Percentiles rank a stretch among this genome's conserved stretches.
These are phyloP conservation scores for Exophiala phaeomuriformis DNA, from an alignment of 2,329 filamentous ascomycete genomes.

Conservation along the genomic window DNA sequence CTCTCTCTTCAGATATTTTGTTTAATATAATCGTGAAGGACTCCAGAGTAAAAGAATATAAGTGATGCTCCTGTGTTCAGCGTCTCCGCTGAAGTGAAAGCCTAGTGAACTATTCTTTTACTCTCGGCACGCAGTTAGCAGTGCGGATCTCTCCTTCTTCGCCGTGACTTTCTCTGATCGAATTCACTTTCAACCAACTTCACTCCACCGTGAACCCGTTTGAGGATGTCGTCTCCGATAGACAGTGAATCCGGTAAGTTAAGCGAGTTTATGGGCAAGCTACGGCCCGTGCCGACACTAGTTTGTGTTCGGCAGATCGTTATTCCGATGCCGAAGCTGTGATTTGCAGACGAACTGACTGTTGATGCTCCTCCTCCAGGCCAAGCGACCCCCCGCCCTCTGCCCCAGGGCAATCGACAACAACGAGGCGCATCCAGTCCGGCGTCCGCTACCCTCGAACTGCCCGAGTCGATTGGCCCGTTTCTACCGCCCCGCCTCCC, in stretches of 20 bases:
- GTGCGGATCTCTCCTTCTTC: too few species aligned
- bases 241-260: not conserved
- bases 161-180: too few species aligned
- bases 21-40: too few species aligned
- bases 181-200: not conserved
- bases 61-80: too few species aligned
- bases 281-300: slow-evolving; percentile 1
- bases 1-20: too few species aligned
- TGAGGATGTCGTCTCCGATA: not conserved
- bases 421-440: not conserved
- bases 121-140: too few species aligned
- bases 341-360: not conserved
- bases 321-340: not conserved
- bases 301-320: not conserved
- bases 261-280: not conserved
- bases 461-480: not conserved
- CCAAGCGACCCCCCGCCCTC: not conserved
- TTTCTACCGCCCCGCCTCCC: not conserved
- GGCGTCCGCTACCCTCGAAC: not conserved
- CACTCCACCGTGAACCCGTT: not conserved
- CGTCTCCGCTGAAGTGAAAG: too few species aligned
- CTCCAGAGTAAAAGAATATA: too few species aligned
- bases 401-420: not conserved
- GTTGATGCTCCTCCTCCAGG: not conserved
- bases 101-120: too few species aligned